A percentile compares a stretch with the other conserved stretches of the same genome.
Evolutionary conservation across 1,284 basidiomycete species (phyloP).

Genomic region (Sphaerobolus stellatus): DNA sequence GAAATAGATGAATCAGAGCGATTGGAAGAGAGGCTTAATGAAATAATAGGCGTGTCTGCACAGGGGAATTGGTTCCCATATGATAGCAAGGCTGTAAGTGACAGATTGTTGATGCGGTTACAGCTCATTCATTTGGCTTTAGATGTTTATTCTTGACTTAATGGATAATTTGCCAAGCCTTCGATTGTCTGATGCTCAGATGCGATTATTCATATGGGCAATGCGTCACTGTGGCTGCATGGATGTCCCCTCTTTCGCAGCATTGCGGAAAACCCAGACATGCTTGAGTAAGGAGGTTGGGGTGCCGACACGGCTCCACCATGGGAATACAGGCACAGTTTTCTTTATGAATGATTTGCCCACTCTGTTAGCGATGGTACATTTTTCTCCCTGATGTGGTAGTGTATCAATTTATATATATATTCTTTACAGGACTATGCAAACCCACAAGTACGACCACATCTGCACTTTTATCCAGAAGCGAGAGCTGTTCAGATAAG

Average conservation of each 20-base stretch:
- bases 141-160: conserved; percentile 38
- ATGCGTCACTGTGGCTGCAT: conserved; percentile 30
- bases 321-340: conserved; percentile 27
- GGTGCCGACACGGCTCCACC: conserved; percentile 22
- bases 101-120: not conserved
- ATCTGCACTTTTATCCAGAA: conserved; percentile 34
- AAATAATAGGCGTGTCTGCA: no score
- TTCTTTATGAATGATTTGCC: conserved; percentile 33
- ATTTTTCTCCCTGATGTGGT: conserved; percentile 2
- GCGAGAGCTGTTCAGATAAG: conserved; percentile 20
- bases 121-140: not conserved
- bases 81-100: conserved; percentile 20
- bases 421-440: conserved; percentile 36
- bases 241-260: conserved; percentile 32
- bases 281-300: conserved; percentile 16
- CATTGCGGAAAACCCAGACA: conserved; percentile 27
- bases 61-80: conserved; percentile 19
- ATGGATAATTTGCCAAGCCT: conserved; percentile 35
- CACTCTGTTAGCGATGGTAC: conserved; percentile 26
- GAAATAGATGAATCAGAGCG: no score
- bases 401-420: not conserved
- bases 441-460: conserved; percentile 32
- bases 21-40: no score
- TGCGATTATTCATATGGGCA: conserved; percentile 34
- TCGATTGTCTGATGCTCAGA: conserved; percentile 32